These are phyloP conservation scores for Fallopia convolvulus DNA, from an alignment of 148 eudicot species.

Conservation along the genomic window DNA sequence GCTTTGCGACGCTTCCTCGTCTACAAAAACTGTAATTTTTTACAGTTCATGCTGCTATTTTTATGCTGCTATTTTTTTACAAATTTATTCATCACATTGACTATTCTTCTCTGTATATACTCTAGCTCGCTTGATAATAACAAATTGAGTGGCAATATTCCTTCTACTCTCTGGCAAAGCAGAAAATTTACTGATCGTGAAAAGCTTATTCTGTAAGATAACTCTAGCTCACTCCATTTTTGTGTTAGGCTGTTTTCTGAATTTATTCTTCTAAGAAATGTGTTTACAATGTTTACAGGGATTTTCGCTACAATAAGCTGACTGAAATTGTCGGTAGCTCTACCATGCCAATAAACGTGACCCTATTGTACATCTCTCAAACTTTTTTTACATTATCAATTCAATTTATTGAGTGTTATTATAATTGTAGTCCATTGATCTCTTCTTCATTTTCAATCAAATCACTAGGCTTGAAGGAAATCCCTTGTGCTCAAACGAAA, in stretches of 20 bases:
- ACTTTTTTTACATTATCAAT: slow-evolving; percentile 14
- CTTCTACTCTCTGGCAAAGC: slow-evolving; percentile 59
- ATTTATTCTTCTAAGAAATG: background rate
- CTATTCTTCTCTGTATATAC: background rate
- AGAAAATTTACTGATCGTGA: slow-evolving; percentile 27
- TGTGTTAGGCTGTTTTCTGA: background rate
- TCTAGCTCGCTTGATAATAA: slow-evolving; percentile 59
- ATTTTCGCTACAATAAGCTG: slow-evolving; percentile 55
- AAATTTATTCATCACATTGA: background rate
- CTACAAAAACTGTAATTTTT: slow-evolving; percentile 85
- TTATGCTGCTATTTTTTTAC: background rate
- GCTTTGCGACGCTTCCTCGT: slow-evolving; percentile 49
- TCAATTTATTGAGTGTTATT: background rate
- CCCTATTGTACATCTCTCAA: slow-evolving; percentile 35
- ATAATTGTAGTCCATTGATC: background rate
- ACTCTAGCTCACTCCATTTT: background rate
- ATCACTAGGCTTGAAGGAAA: slow-evolving; percentile 61
- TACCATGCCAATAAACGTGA: slow-evolving; percentile 51
- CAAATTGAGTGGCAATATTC: slow-evolving; percentile 48
- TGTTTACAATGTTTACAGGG: slow-evolving; percentile 39
- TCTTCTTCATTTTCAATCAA: background rate
- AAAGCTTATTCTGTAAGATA: slow-evolving; percentile 56
- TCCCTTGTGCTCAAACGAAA: slow-evolving; percentile 47
- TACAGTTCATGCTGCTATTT: background rate
- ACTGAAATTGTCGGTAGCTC: slow-evolving; percentile 45